These are phyloP conservation scores for Boletellus sp. DNA, from an alignment of 1,284 basidiomycete species.

Conservation along the genomic window DNA sequence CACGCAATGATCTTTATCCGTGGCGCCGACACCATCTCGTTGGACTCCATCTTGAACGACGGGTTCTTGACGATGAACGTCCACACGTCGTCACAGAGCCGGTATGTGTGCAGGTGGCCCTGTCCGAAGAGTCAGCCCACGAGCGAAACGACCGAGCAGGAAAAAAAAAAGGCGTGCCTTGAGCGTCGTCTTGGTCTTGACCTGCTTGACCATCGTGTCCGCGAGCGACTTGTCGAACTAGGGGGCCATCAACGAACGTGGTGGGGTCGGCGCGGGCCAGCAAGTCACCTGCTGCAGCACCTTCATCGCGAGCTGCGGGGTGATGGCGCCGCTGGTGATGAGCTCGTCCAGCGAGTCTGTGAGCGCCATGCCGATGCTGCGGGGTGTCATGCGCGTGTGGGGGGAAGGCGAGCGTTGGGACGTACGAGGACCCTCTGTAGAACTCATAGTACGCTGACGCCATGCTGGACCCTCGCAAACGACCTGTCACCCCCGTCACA, in stretches of 20 bases:
- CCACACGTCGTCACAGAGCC: constrained; percentile 96
- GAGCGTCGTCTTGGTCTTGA: constrained; percentile 88
- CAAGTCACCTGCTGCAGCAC: constrained; percentile 83
- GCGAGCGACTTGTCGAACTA: constrained; percentile 95
- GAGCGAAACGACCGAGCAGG: not conserved
- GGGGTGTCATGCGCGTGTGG: too few species aligned
- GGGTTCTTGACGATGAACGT: constrained; percentile 93
- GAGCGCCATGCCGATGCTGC: constrained; percentile 92
- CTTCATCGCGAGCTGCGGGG: constrained; percentile 96
- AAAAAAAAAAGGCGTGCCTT: constrained; percentile 56
- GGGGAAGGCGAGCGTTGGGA: constrained; percentile 15
- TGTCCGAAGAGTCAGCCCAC: constrained; percentile 28
- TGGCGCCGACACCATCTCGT: constrained; percentile 70
- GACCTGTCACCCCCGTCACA: not conserved
- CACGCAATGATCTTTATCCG: constrained; percentile 95
- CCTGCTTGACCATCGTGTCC: constrained; percentile 85
- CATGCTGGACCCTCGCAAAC: constrained; percentile 41
- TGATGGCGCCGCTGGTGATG: constrained; percentile 95
- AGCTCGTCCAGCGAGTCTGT: constrained; percentile 99
- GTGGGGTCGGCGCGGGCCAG: too few species aligned
- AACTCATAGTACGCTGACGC: constrained; percentile 88
- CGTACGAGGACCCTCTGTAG: constrained; percentile 84
- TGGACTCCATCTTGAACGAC: constrained; percentile 91
- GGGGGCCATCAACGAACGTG: constrained; percentile 6
- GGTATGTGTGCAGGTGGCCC: constrained; percentile 89